phyloP scores from a whole-genome alignment of 2,329 filamentous ascomycete genomes.

The Fusarium fracticaudum region DNA sequence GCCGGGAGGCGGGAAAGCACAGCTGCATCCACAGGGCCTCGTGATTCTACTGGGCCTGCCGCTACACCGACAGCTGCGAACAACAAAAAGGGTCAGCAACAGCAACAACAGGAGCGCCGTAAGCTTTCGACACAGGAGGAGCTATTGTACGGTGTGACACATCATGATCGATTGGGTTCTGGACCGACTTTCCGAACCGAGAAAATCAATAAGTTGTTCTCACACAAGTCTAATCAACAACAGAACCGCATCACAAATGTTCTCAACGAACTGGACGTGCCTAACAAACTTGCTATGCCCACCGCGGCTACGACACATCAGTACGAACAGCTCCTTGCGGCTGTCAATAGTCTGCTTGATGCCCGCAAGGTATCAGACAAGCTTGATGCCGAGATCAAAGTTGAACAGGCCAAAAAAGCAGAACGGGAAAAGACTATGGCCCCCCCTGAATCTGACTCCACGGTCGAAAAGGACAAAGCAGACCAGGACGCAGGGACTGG shows the following conservation, averaged over 20 bases:
- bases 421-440: slow-evolving; percentile 57
- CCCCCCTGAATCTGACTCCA: slow-evolving; percentile 14
- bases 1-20: slow-evolving; percentile 63
- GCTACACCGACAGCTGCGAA: slow-evolving; percentile 50
- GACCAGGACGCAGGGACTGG: slow-evolving; percentile 13
- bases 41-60: slow-evolving; percentile 47
- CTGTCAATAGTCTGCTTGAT: slow-evolving; percentile 76
- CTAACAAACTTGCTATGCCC: slow-evolving; percentile 75
- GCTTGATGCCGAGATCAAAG: slow-evolving; percentile 74
- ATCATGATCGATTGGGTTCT: slow-evolving; percentile 84
- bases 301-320: slow-evolving; percentile 75
- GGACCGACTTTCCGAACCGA: slow-evolving; percentile 93
- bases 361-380: slow-evolving; percentile 79
- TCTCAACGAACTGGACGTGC: slow-evolving; percentile 76
- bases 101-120: slow-evolving; percentile 63
- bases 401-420: slow-evolving; percentile 66
- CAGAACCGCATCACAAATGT: slow-evolving; percentile 79
- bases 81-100: slow-evolving; percentile 59
- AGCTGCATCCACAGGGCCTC: slow-evolving; percentile 54
- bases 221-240: slow-evolving; percentile 79
- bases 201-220: slow-evolving; percentile 79
- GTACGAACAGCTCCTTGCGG: slow-evolving; percentile 76
- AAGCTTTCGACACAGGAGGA: slow-evolving; percentile 81
- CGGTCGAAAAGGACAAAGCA: slow-evolving; percentile 30
- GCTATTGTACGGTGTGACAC: slow-evolving; percentile 81